A percentile compares a stretch with the other conserved stretches of the same genome.
These are phyloP conservation scores for Knoxia roxburghii DNA, from an alignment of 257 asterid species.

Conservation along the genomic window DNA sequence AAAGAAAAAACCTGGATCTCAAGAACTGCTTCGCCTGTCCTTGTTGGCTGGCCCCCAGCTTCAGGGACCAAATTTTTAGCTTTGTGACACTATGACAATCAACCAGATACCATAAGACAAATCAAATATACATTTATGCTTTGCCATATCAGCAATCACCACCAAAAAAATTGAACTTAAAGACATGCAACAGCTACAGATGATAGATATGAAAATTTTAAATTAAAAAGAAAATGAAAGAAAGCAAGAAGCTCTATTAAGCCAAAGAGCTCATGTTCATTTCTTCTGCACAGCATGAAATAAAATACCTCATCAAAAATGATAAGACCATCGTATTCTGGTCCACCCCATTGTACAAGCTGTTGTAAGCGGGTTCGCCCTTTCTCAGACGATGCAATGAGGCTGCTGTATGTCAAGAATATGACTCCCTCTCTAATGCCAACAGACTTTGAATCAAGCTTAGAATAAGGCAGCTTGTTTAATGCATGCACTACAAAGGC, in stretches of 20 bases:
- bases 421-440: constrained; percentile 89
- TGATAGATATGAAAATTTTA: no score
- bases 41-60: constrained; percentile 92
- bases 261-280: background rate
- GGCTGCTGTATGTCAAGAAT: constrained; percentile 94
- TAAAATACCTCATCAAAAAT: constrained; percentile 86
- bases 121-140: constrained; percentile 13
- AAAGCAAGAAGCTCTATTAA: background rate
- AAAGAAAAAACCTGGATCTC: constrained; percentile 74
- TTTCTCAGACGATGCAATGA: constrained; percentile 97
- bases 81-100: constrained; percentile 75
- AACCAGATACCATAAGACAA: constrained; percentile 11
- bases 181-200: background rate
- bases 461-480: constrained; percentile 97
- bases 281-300: background rate
- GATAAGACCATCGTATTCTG: constrained; percentile 71
- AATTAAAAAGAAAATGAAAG: background rate
- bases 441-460: constrained; percentile 86
- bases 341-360: constrained; percentile 95
- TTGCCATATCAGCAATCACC: constrained; percentile 17
- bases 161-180: constrained; percentile 12
- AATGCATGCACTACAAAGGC: constrained; percentile 80
- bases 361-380: constrained; percentile 92
- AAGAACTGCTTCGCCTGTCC: constrained; percentile 98
- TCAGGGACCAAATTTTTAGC: constrained; percentile 98